Conservation (phyloP, 2,329 filamentous ascomycete species). For the Talaromyces sp. region DNA sequence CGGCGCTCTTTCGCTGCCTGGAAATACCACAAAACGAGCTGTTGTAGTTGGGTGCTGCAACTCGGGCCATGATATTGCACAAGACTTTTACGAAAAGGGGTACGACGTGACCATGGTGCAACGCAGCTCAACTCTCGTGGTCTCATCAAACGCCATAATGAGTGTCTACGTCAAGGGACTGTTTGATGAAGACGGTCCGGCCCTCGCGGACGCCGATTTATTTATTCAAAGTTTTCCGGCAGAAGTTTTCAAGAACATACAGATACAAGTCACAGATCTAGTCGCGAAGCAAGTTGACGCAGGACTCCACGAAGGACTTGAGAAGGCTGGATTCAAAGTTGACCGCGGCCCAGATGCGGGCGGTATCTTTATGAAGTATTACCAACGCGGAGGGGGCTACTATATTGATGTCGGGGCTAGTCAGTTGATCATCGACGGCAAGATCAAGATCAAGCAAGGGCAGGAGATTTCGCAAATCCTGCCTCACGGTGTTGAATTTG, state of each 20-base stretch:
- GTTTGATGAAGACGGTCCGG: slow-evolving; percentile 51
- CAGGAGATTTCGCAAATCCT: slow-evolving; percentile 56
- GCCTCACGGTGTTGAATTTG: slow-evolving; percentile 49
- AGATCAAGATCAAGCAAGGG: slow-evolving; percentile 63
- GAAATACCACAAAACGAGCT: slow-evolving; percentile 52
- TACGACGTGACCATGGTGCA: slow-evolving; percentile 68
- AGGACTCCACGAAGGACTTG: slow-evolving; percentile 45
- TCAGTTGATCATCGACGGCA: slow-evolving; percentile 60
- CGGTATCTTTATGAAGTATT: slow-evolving; percentile 61
- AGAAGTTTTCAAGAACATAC: slow-evolving; percentile 59
- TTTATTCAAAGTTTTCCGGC: slow-evolving; percentile 56
- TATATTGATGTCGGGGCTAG: slow-evolving; percentile 68
- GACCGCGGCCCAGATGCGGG: slow-evolving; percentile 57
- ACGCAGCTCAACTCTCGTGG: slow-evolving; percentile 62
- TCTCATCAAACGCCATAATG: slow-evolving; percentile 54
- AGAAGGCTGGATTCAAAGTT: slow-evolving; percentile 58
- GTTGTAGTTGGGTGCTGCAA: slow-evolving; percentile 67
- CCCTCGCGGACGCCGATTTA: slow-evolving; percentile 65
- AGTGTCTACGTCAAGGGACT: slow-evolving; percentile 54
- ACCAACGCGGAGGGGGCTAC: slow-evolving; percentile 65
- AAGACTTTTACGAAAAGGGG: slow-evolving; percentile 65
- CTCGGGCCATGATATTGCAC: slow-evolving; percentile 66
- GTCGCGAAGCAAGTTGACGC: slow-evolving; percentile 34
- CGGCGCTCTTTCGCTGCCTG: slow-evolving; percentile 44
- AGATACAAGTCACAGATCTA: slow-evolving; percentile 45